phyloP scores from a whole-genome alignment of 352 stramenopile species.

The Phytophthora pinifolia region DNA sequence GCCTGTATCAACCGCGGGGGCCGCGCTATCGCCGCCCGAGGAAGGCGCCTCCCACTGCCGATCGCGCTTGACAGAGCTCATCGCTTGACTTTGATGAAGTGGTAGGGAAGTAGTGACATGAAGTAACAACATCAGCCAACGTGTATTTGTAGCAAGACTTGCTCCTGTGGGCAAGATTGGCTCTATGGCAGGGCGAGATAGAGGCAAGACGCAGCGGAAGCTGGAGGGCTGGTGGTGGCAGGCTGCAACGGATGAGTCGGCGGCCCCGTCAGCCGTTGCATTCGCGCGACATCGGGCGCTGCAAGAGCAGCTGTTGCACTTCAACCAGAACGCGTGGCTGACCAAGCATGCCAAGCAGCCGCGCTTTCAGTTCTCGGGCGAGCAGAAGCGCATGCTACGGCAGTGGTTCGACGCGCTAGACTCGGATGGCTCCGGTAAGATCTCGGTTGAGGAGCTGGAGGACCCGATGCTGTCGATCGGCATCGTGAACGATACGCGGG shows the following conservation, averaged over 20 bases:
- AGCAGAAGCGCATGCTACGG: constrained; percentile 74
- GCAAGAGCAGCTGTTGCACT: constrained; percentile 52
- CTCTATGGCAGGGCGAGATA: constrained; percentile 1
- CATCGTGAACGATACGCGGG: constrained; percentile 61
- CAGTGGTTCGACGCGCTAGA: constrained; percentile 81
- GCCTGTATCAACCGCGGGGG: constrained; percentile 3
- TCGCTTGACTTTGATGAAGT: constrained; percentile 7
- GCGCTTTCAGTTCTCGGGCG: constrained; percentile 63
- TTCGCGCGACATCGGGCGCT: constrained; percentile 34
- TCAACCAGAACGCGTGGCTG: constrained; percentile 73
- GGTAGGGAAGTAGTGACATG: not conserved
- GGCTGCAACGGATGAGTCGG: constrained; percentile 24
- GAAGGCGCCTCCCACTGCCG: constrained; percentile 22
- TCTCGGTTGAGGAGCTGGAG: constrained; percentile 75
- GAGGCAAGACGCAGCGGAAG: constrained; percentile 6
- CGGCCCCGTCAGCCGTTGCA: constrained; percentile 4
- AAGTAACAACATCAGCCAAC: not conserved
- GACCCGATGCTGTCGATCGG: constrained; percentile 82
- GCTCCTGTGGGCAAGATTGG: not conserved
- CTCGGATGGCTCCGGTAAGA: constrained; percentile 65
- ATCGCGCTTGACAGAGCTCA: constrained; percentile 29
- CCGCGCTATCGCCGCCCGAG: constrained; percentile 11
- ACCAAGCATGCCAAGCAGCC: constrained; percentile 62
- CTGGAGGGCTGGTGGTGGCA: constrained; percentile 33
- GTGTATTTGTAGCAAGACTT: not conserved